Percentiles rank a stretch among this genome's conserved stretches.
Evolutionary conservation across 2,329 filamentous ascomycete species (phyloP).

Genomic region (Rutstroemia sydowiana): DNA sequence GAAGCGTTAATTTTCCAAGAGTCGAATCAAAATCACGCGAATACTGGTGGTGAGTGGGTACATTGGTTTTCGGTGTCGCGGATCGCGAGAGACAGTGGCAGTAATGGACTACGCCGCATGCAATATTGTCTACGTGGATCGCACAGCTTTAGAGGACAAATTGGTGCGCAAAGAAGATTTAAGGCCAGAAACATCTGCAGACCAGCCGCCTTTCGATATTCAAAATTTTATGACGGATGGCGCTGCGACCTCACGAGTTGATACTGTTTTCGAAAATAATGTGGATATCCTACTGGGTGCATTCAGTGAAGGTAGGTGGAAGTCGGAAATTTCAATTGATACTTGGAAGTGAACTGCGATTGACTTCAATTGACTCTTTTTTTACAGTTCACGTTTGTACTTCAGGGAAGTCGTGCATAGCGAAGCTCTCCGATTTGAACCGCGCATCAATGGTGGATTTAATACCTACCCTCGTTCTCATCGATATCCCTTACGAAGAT

Average conservation of each 20-base stretch:
- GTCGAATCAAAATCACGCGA: neutral
- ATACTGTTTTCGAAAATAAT: conserved; percentile 38
- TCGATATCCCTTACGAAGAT: conserved; percentile 42
- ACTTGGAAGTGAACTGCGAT: conserved; percentile 1
- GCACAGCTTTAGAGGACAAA: conserved; percentile 32
- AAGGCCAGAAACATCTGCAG: conserved; percentile 22
- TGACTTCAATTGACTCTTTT: conserved; percentile 16
- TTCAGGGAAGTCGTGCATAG: conserved; percentile 43
- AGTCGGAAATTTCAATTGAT: conserved; percentile 7
- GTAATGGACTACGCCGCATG: conserved; percentile 37
- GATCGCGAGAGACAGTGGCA: conserved; percentile 22
- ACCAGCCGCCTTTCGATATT: conserved; percentile 19
- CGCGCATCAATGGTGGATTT: conserved; percentile 38
- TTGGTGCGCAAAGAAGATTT: conserved; percentile 30
- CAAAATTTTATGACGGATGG: conserved; percentile 12
- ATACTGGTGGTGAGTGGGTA: conserved; percentile 20
- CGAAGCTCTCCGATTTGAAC: conserved; percentile 44
- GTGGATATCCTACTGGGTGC: conserved; percentile 41
- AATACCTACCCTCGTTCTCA: conserved; percentile 47
- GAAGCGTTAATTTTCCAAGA: no score
- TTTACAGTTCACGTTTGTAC: conserved; percentile 45
- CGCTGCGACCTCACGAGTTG: conserved; percentile 9
- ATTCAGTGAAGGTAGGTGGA: conserved; percentile 40
- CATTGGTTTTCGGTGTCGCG: conserved; percentile 20
- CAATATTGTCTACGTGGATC: conserved; percentile 38